Evolutionary conservation across 306 rosid genomes (phyloP), one percentile per base, ranked within the genome.

Genomic region (Styphnolobium japonicum): DNA sequence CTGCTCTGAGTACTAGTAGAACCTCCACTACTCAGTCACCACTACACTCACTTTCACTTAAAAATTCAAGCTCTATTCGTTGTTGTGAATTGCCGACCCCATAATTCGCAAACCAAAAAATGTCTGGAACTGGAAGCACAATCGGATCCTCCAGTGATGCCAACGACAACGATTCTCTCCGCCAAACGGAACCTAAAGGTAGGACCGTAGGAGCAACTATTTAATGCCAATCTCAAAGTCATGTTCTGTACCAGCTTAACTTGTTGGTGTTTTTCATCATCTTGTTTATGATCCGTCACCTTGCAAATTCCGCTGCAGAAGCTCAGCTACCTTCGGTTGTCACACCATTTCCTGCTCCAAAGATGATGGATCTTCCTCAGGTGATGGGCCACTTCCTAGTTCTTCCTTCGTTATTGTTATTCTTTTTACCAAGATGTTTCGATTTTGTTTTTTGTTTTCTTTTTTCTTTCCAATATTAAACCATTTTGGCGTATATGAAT

Each of bases 301-400:
- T 90, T 10, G 46, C 88, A 0, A 82, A 75, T 9, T 80, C 79
- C 10, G 42, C 36, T 5, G 72, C 80, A 0, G 81, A 82, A 62
- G 66, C 83, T 77, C 84, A 55, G 40, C 75, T 63, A 21, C 91
- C 88, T 64, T 86, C 94, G 42, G 94, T 81, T 18, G 63, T 93
- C 6, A 93, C 94, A 40, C 99, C 96, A 1, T 86, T 95, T 81
- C 98, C 96, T 3, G 92, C 98, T 43, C 90, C 98, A 0, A 95
- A 90, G 87, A 69, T 93, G 57, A 90, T 85, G 87, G 93, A 95
- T 86, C 98, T 95, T 67, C 93, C 92, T 88, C 98, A 93, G 98
- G 99, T 93, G 8, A 72, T n/a, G n/a, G n/a, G n/a, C n/a, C n/a
- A n/a, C n/a, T n/a, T n/a, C n/a, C n/a, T n/a, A 29, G 39, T 37